These are phyloP conservation scores for Kwoniella dendrophila DNA, from an alignment of 768 basidiomycete species.

Conservation along the genomic window DNA sequence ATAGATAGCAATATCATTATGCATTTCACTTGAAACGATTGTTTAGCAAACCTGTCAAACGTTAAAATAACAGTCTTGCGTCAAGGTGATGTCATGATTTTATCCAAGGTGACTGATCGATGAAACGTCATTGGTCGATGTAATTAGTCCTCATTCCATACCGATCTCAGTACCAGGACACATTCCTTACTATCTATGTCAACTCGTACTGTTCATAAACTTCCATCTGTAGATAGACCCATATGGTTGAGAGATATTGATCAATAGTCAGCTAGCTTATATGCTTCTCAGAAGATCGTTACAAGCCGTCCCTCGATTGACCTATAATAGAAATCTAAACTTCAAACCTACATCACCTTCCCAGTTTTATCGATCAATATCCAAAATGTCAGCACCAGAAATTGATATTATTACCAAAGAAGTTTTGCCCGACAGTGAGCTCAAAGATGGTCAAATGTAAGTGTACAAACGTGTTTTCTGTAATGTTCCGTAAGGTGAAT, in stretches of 20 bases:
- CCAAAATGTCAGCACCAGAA: conserved; percentile 23
- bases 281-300: no score
- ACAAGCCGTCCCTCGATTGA: background rate
- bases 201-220: no score
- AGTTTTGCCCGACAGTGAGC: conserved; percentile 64
- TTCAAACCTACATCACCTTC: background rate
- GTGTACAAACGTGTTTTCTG: conserved; percentile 25
- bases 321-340: background rate
- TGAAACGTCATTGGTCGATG: conserved; percentile 12
- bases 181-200: background rate
- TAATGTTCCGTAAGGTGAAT: background rate
- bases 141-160: background rate
- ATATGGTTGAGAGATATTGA: no score
- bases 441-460: conserved; percentile 71
- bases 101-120: background rate
- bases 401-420: conserved; percentile 47
- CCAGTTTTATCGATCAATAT: background rate
- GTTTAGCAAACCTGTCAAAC: no score
- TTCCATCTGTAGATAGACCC: background rate
- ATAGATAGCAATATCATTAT: background rate
- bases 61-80: no score
- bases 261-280: no score
- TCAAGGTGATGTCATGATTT: conserved; percentile 10
- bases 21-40: no score
- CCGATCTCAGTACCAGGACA: background rate